phyloP scores from a whole-genome alignment of 2,329 filamentous ascomycete species.

The Neonectria hederae region DNA sequence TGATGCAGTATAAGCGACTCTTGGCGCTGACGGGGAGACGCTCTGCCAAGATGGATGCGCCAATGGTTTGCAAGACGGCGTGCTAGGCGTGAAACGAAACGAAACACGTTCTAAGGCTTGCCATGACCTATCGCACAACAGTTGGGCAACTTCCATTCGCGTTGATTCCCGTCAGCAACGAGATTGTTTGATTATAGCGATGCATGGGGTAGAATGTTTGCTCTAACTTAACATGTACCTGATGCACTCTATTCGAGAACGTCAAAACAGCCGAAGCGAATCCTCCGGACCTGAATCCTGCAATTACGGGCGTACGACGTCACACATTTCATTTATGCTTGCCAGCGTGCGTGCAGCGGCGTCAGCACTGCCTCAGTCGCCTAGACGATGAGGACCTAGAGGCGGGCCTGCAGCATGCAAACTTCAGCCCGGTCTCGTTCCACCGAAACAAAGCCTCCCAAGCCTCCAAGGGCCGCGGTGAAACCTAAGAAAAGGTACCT shows the following conservation, averaged over 20 bases:
- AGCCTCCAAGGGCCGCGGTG: not conserved
- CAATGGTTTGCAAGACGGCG: conserved; percentile 3
- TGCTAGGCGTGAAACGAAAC: conserved; percentile 13
- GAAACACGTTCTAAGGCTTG: not conserved
- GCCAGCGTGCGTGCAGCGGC: not conserved
- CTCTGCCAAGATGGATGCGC: conserved; percentile 1
- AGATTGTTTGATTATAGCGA: not conserved
- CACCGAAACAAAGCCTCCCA: not conserved
- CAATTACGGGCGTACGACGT: conserved; percentile 25
- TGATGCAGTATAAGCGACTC: not conserved
- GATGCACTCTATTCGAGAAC: not conserved
- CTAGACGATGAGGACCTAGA: conserved; percentile 6
- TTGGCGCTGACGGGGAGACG: conserved; percentile 11
- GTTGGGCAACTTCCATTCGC: not conserved
- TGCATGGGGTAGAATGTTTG: not conserved
- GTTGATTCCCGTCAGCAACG: not conserved
- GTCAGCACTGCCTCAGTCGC: conserved; percentile 9
- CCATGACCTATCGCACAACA: not conserved
- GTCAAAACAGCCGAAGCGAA: not conserved
- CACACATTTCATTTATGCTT: conserved; percentile 15
- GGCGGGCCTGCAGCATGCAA: not conserved
- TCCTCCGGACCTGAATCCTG: not conserved
- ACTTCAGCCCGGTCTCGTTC: conserved; percentile 2
- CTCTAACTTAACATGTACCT: not conserved
- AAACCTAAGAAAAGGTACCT: not conserved